A percentile compares a stretch with the other conserved stretches of the same genome.
Conservation (phyloP, 768 basidiomycete genomes). For the Kwoniella newhampshirensis region DNA sequence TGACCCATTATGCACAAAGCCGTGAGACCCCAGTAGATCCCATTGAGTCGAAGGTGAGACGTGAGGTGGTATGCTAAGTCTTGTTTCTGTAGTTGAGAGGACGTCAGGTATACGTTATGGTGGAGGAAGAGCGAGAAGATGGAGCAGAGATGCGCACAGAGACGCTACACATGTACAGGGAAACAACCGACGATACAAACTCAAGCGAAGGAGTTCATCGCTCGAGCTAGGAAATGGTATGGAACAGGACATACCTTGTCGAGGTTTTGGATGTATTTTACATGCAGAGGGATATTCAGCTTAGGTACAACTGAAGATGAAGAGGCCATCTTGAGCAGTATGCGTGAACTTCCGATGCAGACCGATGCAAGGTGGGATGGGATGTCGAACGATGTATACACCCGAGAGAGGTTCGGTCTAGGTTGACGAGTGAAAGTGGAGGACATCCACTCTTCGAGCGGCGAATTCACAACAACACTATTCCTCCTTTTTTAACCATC, state of each 20-base stretch:
- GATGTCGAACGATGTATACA: too few species aligned
- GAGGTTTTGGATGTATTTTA: constrained; percentile 72
- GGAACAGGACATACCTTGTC: constrained; percentile 67
- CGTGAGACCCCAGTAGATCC: constrained; percentile 93
- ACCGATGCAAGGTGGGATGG: too few species aligned
- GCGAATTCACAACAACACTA: constrained; percentile 1
- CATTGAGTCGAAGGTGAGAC: constrained; percentile 89
- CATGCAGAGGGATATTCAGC: constrained; percentile 63
- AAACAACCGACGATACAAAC: too few species aligned
- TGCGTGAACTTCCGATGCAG: too few species aligned
- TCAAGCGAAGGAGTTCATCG: too few species aligned
- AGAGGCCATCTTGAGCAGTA: background rate
- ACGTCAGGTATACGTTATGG: too few species aligned
- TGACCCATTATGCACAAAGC: constrained; percentile 78
- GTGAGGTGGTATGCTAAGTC: constrained; percentile 87
- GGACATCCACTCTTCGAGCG: constrained; percentile 11
- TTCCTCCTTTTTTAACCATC: background rate
- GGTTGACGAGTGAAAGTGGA: constrained; percentile 9
- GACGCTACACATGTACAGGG: too few species aligned
- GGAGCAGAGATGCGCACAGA: background rate
- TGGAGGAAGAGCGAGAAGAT: background rate
- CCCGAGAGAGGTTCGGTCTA: too few species aligned
- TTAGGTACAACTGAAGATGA: background rate
- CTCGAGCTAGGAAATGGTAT: too few species aligned
- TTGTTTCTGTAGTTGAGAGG: too few species aligned